These are phyloP conservation scores for Solanum chacoense DNA, from an alignment of 305 asterid species.

Conservation along the genomic window DNA sequence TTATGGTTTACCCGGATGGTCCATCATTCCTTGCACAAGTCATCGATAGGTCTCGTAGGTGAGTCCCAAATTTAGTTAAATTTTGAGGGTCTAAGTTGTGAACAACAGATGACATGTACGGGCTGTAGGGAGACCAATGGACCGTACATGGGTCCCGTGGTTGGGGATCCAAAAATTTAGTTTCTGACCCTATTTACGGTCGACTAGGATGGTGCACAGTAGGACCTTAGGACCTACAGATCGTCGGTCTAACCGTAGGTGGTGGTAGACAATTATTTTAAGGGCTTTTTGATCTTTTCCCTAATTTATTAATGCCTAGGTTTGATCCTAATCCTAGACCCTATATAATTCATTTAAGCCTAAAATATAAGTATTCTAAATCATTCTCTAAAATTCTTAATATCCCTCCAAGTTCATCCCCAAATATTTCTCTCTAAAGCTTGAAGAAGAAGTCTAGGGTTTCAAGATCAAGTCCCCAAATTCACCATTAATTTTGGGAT, in stretches of 20 bases:
- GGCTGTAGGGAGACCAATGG: neutral
- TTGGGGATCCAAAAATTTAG: neutral
- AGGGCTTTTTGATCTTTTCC: neutral
- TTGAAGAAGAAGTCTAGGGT: neutral
- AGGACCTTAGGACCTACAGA: neutral
- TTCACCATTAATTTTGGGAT: neutral
- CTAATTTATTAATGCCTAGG: neutral
- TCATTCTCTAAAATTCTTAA: neutral
- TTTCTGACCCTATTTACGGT: neutral
- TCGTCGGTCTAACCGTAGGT: neutral
- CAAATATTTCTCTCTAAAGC: neutral
- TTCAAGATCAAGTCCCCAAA: neutral
- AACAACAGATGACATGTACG: neutral
- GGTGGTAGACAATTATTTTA: neutral
- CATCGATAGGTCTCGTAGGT: neutral
- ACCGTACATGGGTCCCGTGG: neutral
- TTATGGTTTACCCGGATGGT: neutral
- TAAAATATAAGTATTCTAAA: too few species aligned
- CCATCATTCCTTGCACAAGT: neutral
- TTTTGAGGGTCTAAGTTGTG: neutral
- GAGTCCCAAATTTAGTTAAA: neutral
- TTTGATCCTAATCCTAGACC: neutral
- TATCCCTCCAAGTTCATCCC: neutral
- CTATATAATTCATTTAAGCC: neutral
- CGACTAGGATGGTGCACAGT: neutral